Evolutionary conservation across 768 basidiomycete species (phyloP).

Genomic region (Suillus subalutaceus): DNA sequence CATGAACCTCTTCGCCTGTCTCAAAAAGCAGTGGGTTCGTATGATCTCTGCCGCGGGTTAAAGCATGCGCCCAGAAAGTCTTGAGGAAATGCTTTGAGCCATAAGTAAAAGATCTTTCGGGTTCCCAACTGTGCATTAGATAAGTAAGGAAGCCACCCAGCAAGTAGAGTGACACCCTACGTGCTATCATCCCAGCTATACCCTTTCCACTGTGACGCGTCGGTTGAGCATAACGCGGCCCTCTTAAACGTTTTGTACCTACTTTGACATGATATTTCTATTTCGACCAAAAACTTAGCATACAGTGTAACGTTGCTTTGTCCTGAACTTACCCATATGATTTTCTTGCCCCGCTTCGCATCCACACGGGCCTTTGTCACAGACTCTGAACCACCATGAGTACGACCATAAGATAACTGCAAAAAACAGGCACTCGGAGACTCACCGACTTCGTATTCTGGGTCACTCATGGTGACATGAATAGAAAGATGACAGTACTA

Average conservation of each 20-base stretch:
- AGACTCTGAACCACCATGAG: conserved; percentile 42
- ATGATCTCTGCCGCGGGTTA: conserved; percentile 46
- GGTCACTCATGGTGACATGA: conserved; percentile 36
- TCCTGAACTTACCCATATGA: conserved; percentile 49
- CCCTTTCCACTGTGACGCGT: conserved; percentile 57
- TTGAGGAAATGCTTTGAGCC: conserved; percentile 56
- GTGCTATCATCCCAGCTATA: conserved; percentile 58
- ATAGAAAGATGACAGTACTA: conserved; percentile 15
- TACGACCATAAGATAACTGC: conserved; percentile 9
- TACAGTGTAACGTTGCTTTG: neutral
- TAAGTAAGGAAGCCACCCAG: conserved; percentile 9
- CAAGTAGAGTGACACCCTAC: conserved; percentile 39
- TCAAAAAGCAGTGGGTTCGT: conserved; percentile 52
- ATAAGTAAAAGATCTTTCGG: conserved; percentile 56
- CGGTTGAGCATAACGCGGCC: conserved; percentile 10
- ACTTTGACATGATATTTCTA: conserved; percentile 66
- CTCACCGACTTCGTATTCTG: conserved; percentile 74
- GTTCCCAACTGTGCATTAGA: conserved; percentile 64
- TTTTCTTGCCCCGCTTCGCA: conserved; percentile 45
- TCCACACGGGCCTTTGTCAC: conserved; percentile 56
- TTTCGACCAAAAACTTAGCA: neutral
- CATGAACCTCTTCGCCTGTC: conserved; percentile 54
- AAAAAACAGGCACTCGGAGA: conserved; percentile 11
- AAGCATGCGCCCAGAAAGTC: conserved; percentile 40
- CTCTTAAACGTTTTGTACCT: conserved; percentile 22